These are phyloP conservation scores for Umbelopsis ramanniana DNA, from an alignment of 192 early-diverging fungal species.

Conservation along the genomic window DNA sequence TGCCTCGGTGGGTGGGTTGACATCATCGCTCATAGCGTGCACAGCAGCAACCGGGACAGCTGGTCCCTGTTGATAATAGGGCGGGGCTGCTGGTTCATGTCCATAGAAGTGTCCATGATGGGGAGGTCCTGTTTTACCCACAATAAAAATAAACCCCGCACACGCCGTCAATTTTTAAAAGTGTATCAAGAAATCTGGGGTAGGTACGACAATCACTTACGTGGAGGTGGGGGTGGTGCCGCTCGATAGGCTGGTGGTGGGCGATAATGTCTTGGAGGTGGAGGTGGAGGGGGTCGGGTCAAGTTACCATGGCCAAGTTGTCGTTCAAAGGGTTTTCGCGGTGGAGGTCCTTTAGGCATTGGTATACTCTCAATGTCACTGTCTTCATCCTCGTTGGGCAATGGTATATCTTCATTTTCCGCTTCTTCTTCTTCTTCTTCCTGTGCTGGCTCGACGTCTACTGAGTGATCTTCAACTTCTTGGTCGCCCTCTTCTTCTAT, in stretches of 20 bases:
- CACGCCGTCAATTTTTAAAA: no score
- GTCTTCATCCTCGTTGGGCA: constrained; percentile 14
- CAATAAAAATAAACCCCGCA: no score
- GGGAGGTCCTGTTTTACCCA: not conserved
- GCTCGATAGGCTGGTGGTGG: constrained; percentile 26
- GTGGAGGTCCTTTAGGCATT: constrained; percentile 46
- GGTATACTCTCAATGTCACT: constrained; percentile 39
- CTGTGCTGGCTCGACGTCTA: not conserved
- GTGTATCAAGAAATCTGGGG: not conserved
- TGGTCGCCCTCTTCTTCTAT: not conserved
- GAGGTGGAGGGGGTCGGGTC: constrained; percentile 24
- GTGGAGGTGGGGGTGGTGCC: constrained; percentile 28
- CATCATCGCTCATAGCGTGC: no score
- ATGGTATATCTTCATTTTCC: not conserved
- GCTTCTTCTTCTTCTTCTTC: not conserved
- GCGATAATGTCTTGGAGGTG: constrained; percentile 25
- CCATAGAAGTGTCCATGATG: constrained; percentile 5
- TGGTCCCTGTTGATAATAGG: not conserved
- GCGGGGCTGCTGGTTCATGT: not conserved
- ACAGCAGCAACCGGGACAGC: not conserved
- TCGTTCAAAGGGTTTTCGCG: constrained; percentile 40
- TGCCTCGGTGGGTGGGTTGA: not conserved
- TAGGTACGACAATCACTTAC: not conserved
- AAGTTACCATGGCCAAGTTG: constrained; percentile 24
- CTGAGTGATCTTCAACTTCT: not conserved